Evolutionary conservation across 2,329 filamentous ascomycete genomes (phyloP).

Genomic region (Blastomyces parvus): DNA sequence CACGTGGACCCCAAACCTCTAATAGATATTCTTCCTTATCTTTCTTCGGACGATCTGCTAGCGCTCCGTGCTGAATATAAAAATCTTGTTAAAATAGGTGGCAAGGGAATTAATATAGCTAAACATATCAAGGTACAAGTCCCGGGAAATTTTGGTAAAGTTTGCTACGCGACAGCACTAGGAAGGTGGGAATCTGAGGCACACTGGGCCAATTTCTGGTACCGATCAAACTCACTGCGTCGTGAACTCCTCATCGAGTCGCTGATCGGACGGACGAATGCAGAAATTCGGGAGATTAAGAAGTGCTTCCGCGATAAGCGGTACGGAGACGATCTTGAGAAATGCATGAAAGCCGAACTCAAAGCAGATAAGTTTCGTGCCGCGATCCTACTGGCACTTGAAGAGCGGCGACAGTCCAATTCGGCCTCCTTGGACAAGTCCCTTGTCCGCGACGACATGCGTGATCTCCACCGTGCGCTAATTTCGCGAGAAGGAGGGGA

Average conservation of each 20-base stretch:
- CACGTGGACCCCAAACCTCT: constrained; percentile 62
- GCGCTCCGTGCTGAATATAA: constrained; percentile 86
- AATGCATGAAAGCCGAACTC: constrained; percentile 85
- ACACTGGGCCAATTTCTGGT: constrained; percentile 98
- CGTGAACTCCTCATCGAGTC: constrained; percentile 87
- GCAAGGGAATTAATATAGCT: constrained; percentile 42
- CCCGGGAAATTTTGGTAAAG: constrained; percentile 66
- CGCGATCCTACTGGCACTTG: constrained; percentile 72
- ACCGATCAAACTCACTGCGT: constrained; percentile 74
- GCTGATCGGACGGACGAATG: constrained; percentile 79
- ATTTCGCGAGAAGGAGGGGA: constrained; percentile 70
- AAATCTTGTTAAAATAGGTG: constrained; percentile 60
- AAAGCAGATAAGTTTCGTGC: constrained; percentile 94
- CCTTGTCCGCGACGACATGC: constrained; percentile 61
- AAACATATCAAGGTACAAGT: constrained; percentile 42
- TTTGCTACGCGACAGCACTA: constrained; percentile 79
- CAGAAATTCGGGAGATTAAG: constrained; percentile 81
- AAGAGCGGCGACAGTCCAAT: constrained; percentile 77
- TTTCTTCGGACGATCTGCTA: constrained; percentile 81
- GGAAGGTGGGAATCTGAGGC: constrained; percentile 88
- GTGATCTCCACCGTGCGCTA: constrained; percentile 59
- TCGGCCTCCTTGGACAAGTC: constrained; percentile 53
- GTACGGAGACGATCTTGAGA: constrained; percentile 68
- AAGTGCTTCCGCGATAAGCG: constrained; percentile 84
- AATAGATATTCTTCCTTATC: constrained; percentile 71